A percentile compares a stretch with the other conserved stretches of the same genome.
These are phyloP conservation scores for Pseudocercospora musae DNA, from an alignment of 2,329 filamentous ascomycete species.

Conservation along the genomic window DNA sequence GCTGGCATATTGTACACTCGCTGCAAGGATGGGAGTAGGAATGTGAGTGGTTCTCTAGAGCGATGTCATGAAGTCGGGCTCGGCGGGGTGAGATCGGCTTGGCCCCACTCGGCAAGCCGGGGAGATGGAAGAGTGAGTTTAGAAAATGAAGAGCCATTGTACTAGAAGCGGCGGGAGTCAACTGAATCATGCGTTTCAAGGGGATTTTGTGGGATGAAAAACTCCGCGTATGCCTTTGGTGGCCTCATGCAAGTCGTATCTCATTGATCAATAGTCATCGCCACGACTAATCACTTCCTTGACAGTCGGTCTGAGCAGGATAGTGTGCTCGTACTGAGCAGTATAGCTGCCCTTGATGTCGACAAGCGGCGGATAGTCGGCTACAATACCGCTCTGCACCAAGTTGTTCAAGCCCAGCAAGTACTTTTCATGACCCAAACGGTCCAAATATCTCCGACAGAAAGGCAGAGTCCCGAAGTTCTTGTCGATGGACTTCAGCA, in stretches of 20 bases:
- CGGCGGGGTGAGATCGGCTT: not conserved
- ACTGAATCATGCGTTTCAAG: not conserved
- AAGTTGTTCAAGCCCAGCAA: conserved; percentile 58
- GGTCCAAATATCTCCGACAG: conserved; percentile 60
- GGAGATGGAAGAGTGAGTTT: not conserved
- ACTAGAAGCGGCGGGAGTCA: not conserved
- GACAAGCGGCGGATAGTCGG: conserved; percentile 55
- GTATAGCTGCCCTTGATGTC: conserved; percentile 61
- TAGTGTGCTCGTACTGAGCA: conserved; percentile 61
- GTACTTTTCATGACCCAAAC: conserved; percentile 60
- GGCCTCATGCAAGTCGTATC: conserved; percentile 1
- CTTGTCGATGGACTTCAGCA: conserved; percentile 58
- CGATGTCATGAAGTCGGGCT: not conserved
- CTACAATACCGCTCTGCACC: conserved; percentile 55
- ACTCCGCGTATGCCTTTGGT: not conserved
- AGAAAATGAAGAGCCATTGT: not conserved
- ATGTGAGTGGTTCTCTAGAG: not conserved
- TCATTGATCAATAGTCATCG: conserved; percentile 35
- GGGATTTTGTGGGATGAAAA: not conserved
- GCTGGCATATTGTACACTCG: not conserved
- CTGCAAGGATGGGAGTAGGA: not conserved
- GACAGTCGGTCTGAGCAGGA: conserved; percentile 39
- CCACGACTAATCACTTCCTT: conserved; percentile 44
- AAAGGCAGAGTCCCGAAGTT: conserved; percentile 63
- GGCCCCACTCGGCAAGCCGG: not conserved